Evolutionary conservation across 306 rosid species (phyloP).

Genomic region (Cajanus cajan): DNA sequence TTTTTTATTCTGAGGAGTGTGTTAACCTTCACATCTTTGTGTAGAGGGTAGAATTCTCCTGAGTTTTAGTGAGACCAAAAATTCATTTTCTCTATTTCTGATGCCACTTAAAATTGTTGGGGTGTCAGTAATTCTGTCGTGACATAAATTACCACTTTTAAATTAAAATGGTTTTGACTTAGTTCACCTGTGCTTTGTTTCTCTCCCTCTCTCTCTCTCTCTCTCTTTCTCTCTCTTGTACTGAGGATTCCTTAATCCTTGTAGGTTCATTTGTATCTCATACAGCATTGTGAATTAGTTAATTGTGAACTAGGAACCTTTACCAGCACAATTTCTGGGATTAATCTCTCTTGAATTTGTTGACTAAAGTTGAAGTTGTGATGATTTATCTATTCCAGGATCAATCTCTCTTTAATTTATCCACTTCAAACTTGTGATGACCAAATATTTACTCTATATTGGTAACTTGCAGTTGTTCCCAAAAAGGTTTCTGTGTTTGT

Average conservation of each 20-base stretch:
- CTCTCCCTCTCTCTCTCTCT: background rate
- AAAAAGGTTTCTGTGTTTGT: constrained; percentile 69
- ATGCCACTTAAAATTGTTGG: background rate
- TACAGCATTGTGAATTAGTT: background rate
- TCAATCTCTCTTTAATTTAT: background rate
- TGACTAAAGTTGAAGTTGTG: constrained; percentile 3
- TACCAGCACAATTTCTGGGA: background rate
- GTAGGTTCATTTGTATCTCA: background rate
- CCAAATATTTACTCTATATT: constrained; percentile 20
- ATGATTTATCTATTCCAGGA: background rate
- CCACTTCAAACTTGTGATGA: background rate
- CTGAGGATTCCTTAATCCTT: background rate
- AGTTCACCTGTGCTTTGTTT: background rate
- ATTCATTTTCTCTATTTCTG: background rate
- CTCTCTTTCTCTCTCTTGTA: background rate
- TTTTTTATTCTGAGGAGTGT: background rate
- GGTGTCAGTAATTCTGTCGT: background rate
- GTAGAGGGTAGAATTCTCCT: background rate
- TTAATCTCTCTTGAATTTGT: too few relatives aligned
- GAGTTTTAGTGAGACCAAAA: background rate
- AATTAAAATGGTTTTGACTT: background rate
- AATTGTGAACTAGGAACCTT: background rate
- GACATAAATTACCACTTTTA: background rate
- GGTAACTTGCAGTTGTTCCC: constrained; percentile 71
- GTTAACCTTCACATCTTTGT: background rate